Percentiles rank a stretch among this genome's conserved stretches.
These are phyloP conservation scores for Fusarium cicatricum DNA, from an alignment of 2,329 filamentous ascomycete genomes.

Conservation along the genomic window DNA sequence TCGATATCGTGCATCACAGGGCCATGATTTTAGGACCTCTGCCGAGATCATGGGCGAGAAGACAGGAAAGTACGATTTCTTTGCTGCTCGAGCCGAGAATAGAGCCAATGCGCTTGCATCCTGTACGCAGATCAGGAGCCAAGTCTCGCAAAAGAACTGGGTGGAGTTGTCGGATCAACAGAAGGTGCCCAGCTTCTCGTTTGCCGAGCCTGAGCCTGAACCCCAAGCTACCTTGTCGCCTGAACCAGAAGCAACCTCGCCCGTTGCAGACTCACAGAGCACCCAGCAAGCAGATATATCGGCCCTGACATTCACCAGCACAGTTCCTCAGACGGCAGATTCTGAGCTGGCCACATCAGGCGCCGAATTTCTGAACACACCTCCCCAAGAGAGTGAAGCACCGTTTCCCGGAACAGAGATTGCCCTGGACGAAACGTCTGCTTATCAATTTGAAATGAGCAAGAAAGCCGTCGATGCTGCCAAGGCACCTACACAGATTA, in stretches of 20 bases:
- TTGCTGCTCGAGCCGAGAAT: slow-evolving; percentile 51
- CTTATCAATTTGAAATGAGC: slow-evolving; percentile 43
- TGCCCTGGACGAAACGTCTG: slow-evolving; percentile 42
- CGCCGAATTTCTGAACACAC: slow-evolving; percentile 45
- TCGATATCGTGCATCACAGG: not conserved
- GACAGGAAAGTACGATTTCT: slow-evolving; percentile 51
- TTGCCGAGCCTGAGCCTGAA: not conserved
- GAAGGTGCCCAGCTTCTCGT: not conserved
- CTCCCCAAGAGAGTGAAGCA: slow-evolving; percentile 7
- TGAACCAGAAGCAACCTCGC: not conserved
- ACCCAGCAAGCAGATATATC: not conserved
- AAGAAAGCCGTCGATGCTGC: slow-evolving; percentile 29
- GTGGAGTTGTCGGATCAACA: not conserved
- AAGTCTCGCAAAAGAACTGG: not conserved
- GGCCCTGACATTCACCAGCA: not conserved
- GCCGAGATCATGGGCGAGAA: slow-evolving; percentile 46
- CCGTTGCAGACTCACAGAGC: not conserved
- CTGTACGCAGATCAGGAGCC: slow-evolving; percentile 1
- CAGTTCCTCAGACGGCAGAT: not conserved
- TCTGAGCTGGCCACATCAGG: slow-evolving; percentile 43
- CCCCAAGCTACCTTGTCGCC: not conserved
- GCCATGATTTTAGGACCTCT: not conserved
- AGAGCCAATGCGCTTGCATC: slow-evolving; percentile 27
- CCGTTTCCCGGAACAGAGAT: not conserved
- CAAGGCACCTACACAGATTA: not conserved